Evolutionary conservation across 1,284 basidiomycete genomes (phyloP).

Genomic region (Melampsora americana): DNA sequence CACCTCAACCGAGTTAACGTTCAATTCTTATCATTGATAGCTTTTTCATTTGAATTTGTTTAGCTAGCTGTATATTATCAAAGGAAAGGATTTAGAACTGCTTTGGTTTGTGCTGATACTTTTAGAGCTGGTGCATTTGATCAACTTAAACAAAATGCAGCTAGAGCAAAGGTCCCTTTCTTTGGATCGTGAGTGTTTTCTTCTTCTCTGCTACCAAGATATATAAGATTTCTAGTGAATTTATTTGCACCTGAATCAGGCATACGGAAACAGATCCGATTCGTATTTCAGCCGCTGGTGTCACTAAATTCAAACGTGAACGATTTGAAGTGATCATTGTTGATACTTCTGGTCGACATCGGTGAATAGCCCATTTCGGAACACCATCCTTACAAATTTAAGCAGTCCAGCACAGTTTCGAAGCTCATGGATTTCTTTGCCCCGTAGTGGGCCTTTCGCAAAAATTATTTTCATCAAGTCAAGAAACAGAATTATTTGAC

Average conservation of each 20-base stretch:
- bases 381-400: not conserved
- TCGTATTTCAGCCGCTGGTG: constrained; percentile 86
- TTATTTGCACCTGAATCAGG: constrained; percentile 21
- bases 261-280: constrained; percentile 99
- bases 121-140: constrained; percentile 99
- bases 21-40: not conserved
- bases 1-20: not conserved
- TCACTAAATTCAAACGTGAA: constrained; percentile 94
- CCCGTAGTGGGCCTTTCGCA: not conserved
- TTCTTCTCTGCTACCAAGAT: not conserved
- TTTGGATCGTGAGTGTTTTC: constrained; percentile 69
- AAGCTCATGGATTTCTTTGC: not conserved
- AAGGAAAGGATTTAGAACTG: constrained; percentile 94
- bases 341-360: constrained; percentile 91
- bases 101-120: constrained; percentile 97
- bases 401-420: not conserved
- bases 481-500: constrained; percentile 92
- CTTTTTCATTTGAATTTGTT: constrained; percentile 30
- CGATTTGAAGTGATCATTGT: constrained; percentile 98
- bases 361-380: not conserved
- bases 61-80: constrained; percentile 92
- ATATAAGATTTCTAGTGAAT: not conserved
- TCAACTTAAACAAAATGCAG: constrained; percentile 84
- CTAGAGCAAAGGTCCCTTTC: constrained; percentile 97
- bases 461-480: constrained; percentile 59